Evolutionary conservation across 2,329 filamentous ascomycete genomes (phyloP), one percentile per base, ranked within the genome.

Genomic region (Fusarium abutilonis): DNA sequence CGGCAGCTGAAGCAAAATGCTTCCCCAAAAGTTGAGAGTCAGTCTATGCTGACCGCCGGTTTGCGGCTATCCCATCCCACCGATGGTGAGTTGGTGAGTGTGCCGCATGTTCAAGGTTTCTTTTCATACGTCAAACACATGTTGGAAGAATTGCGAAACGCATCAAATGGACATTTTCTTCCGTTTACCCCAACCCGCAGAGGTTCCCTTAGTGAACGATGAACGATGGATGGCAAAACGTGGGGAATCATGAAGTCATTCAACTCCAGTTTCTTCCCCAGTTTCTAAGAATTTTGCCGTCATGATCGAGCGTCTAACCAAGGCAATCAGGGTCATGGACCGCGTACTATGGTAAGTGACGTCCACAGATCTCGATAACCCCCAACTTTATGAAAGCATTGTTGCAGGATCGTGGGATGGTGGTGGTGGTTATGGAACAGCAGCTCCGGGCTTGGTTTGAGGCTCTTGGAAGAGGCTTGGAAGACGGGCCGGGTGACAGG

Each of bases 241-340:
- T 68, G 64, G 67, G 57, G 67, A 59, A 63, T 66, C 44, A 58
- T 68, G 64, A 60, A 62, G 56, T 66, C 67, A 69, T 66, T 35
- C 57, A 61, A 51, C 60, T 49, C 60, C 60, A 64, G 43, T 56
- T 56, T 40, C 39, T 64, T 65, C 66, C 59, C 66, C 63, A 64
- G 52, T 56, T 31, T 63, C 32, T 3, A 26, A 5, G 17, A 41
- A 41, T 28, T 38, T 52, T 21, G 11, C 32, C 48, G 49, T 47
- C 54, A 60, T 63, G 14, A 59, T 44, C 31, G 35, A 55, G 19
- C 31, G 29, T 43, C 9, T 31, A 51, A 35, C 47, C 60, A 60
- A 64, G 54, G 49, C 45, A 63, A 51, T 31, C 6, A 28, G 43
- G 35, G 35, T 26, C 26, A 26, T 42, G 9, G 41, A 32, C 56